These are phyloP conservation scores for Coccomyxa sp. DNA, from an alignment of 139 green algal genomes.

Conservation along the genomic window DNA sequence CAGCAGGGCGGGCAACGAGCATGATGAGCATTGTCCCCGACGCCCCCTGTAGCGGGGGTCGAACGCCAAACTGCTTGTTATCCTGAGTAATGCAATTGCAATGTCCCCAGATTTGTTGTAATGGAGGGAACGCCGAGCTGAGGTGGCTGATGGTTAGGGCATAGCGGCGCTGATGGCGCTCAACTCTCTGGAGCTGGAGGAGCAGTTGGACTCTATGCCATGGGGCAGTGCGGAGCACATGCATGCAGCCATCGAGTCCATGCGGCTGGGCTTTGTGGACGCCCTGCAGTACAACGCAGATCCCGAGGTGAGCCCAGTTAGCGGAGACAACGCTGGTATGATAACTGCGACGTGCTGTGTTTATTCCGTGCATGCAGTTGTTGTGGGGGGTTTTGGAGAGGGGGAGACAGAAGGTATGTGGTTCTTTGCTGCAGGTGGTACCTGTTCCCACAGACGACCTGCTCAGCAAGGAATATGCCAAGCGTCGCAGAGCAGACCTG, in stretches of 20 bases:
- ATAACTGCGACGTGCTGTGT: not conserved
- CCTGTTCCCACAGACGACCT: slow-evolving; percentile 25
- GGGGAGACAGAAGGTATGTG: not conserved
- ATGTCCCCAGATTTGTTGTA: too few species aligned
- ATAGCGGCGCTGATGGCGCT: slow-evolving; percentile 60
- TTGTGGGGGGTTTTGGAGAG: not conserved
- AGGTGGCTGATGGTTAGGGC: slow-evolving; percentile 10
- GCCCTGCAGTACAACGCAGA: slow-evolving; percentile 50
- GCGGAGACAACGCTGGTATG: not conserved
- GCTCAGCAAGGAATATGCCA: slow-evolving; percentile 34
- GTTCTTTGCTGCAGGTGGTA: not conserved
- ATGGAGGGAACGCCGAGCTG: too few species aligned
- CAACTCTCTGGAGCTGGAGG: slow-evolving; percentile 59
- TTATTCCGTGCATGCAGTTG: not conserved
- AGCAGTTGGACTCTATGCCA: not conserved
- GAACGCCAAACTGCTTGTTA: too few species aligned
- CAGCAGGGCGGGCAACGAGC: too few species aligned
- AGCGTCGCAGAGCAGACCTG: slow-evolving; percentile 10
- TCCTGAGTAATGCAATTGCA: too few species aligned
- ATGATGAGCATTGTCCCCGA: too few species aligned
- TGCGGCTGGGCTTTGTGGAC: slow-evolving; percentile 63
- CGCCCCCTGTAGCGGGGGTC: too few species aligned
- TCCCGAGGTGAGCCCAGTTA: slow-evolving; percentile 6
- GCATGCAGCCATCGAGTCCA: slow-evolving; percentile 53
- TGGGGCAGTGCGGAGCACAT: slow-evolving; percentile 35